Percentiles rank a stretch among this genome's conserved stretches.
These are phyloP conservation scores for Tricladium varicosporioides DNA, from an alignment of 2,329 filamentous ascomycete genomes.

Conservation along the genomic window DNA sequence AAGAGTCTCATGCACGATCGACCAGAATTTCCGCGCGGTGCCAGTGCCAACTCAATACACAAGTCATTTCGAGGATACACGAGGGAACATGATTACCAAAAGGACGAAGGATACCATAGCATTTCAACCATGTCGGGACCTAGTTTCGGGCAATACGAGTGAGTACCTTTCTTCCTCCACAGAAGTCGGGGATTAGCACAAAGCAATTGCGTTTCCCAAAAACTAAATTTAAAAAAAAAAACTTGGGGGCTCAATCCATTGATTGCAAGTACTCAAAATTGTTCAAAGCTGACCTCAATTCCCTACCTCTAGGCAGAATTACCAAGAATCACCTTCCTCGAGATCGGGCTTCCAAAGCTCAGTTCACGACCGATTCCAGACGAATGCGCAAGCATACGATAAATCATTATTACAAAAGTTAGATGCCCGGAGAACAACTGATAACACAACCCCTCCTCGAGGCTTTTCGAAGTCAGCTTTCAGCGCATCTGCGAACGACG, in stretches of 20 bases:
- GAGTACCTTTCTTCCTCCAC: constrained; percentile 18
- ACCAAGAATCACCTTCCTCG: constrained; percentile 21
- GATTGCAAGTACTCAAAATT: too few relatives aligned
- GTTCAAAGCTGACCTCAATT: neutral
- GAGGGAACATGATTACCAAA: constrained; percentile 24
- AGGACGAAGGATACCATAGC: constrained; percentile 35
- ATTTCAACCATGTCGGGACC: constrained; percentile 33
- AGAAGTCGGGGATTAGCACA: neutral
- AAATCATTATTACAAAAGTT: constrained; percentile 38
- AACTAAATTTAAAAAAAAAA: neutral
- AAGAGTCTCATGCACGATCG: constrained; percentile 26
- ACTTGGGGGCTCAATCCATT: neutral
- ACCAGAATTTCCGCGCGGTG: constrained; percentile 33
- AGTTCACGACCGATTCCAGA: constrained; percentile 35
- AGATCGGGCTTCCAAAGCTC: constrained; percentile 33
- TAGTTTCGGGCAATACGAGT: constrained; percentile 33
- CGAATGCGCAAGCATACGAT: constrained; percentile 37
- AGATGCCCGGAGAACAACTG: constrained; percentile 30
- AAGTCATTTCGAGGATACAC: constrained; percentile 46
- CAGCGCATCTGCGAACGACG: constrained; percentile 33
- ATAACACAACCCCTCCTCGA: constrained; percentile 35
- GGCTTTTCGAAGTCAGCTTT: constrained; percentile 27
- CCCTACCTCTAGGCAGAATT: constrained; percentile 23
- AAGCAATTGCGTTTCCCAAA: neutral
- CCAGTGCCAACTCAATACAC: constrained; percentile 39